Evolutionary conservation across 1,139 yeast species (phyloP).

Genomic region (Ogataea hybrid): DNA sequence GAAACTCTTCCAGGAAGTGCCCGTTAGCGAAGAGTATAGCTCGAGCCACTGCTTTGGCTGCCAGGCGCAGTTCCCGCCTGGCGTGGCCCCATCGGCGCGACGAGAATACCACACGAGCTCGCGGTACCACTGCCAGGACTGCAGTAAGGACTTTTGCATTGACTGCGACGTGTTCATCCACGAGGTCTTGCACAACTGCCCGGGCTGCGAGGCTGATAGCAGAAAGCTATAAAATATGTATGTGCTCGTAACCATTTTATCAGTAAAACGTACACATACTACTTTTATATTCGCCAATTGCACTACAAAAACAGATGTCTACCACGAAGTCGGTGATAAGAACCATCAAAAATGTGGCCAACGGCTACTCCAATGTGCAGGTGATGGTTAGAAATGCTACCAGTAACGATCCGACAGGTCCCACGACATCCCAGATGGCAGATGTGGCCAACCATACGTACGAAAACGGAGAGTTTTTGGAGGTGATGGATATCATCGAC

Average conservation of each 20-base stretch:
- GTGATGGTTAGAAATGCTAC: conserved; percentile 91
- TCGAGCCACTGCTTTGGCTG: conserved; percentile 71
- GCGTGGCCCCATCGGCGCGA: conserved; percentile 32
- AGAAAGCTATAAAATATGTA: conserved; percentile 8
- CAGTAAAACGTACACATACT: conserved; percentile 3
- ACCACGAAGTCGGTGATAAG: conserved; percentile 70
- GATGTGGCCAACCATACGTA: conserved; percentile 77
- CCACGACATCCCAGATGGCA: conserved; percentile 79
- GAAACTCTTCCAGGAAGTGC: conserved; percentile 68
- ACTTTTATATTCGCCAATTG: not conserved
- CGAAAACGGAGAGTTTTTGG: conserved; percentile 76
- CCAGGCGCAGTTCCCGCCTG: conserved; percentile 50
- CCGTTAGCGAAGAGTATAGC: conserved; percentile 42
- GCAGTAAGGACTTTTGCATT: conserved; percentile 76
- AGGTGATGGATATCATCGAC: conserved; percentile 94
- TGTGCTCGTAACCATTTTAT: conserved; percentile 6
- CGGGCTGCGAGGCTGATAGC: conserved; percentile 75
- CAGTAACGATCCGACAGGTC: conserved; percentile 85
- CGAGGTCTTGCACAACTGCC: conserved; percentile 88
- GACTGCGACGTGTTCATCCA: conserved; percentile 96
- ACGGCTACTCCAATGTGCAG: conserved; percentile 87
- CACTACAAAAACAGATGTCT: conserved; percentile 18
- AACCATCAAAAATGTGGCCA: conserved; percentile 88
- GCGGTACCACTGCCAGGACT: conserved; percentile 69
- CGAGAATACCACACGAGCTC: conserved; percentile 52